A percentile compares a stretch with the other conserved stretches of the same genome.
Conservation (phyloP, 768 basidiomycete species). For the Coprinopsis cinerea region DNA sequence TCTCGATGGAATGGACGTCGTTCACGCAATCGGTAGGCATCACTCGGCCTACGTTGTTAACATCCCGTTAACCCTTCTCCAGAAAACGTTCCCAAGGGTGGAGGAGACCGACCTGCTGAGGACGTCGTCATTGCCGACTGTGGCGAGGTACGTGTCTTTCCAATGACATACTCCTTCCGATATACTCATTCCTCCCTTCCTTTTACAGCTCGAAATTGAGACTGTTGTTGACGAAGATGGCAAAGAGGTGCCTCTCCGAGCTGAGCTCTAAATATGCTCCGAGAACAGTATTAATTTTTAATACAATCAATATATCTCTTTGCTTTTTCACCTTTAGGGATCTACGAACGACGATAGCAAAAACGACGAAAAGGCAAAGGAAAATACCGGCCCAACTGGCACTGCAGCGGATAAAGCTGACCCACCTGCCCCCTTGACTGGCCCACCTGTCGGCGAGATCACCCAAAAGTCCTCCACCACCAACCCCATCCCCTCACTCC, state of each 20-base stretch:
- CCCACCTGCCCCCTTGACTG: neutral
- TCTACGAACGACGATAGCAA: too few relatives aligned
- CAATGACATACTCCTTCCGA: neutral
- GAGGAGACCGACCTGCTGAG: slow-evolving; percentile 65
- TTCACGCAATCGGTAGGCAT: slow-evolving; percentile 62
- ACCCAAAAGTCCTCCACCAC: neutral
- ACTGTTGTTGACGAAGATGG: slow-evolving; percentile 53
- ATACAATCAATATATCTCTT: slow-evolving; percentile 4
- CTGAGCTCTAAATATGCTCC: slow-evolving; percentile 70
- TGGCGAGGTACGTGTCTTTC: slow-evolving; percentile 65
- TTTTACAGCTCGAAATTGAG: slow-evolving; percentile 46
- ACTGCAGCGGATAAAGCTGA: neutral
- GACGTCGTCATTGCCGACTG: slow-evolving; percentile 78
- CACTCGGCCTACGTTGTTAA: neutral
- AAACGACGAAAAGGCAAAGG: neutral
- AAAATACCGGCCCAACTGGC: neutral
- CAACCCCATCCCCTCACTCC: slow-evolving; percentile 6
- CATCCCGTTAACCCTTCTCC: too few relatives aligned
- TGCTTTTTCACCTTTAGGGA: neutral
- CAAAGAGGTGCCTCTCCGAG: slow-evolving; percentile 89
- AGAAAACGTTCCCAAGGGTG: slow-evolving; percentile 73
- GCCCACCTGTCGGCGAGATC: neutral
- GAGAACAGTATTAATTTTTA: slow-evolving; percentile 31
- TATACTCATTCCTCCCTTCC: slow-evolving; percentile 9
- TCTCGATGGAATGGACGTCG: slow-evolving; percentile 87